Evolutionary conservation across 2,329 filamentous ascomycete species (phyloP).

Genomic region (Botryotinia calthae): DNA sequence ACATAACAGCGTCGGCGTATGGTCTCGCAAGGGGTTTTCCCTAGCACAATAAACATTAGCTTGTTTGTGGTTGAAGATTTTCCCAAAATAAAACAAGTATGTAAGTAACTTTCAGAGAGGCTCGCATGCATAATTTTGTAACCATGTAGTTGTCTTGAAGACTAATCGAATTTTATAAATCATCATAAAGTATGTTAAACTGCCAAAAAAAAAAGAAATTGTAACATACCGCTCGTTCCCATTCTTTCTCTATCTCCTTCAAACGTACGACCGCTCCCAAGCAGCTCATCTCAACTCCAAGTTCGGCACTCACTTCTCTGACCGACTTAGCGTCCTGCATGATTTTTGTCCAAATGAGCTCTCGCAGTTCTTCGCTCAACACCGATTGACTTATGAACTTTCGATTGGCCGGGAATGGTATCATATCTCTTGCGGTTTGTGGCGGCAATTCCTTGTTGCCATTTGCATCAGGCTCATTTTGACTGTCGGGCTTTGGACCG

Average conservation of each 20-base stretch:
- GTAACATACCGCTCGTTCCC: constrained; percentile 59
- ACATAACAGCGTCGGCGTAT: constrained; percentile 72
- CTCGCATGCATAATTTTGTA: constrained; percentile 74
- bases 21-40: constrained; percentile 72
- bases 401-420: constrained; percentile 62
- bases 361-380: constrained; percentile 61
- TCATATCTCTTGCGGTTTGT: constrained; percentile 29
- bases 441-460: constrained; percentile 28
- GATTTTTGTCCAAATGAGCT: constrained; percentile 61
- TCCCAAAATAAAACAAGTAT: constrained; percentile 21
- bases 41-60: constrained; percentile 46
- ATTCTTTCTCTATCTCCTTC: constrained; percentile 66
- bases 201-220: constrained; percentile 29
- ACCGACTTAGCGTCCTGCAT: constrained; percentile 55
- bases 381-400: constrained; percentile 60
- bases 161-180: constrained; percentile 92
- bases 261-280: constrained; percentile 68
- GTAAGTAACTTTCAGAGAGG: constrained; percentile 61
- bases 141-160: constrained; percentile 96
- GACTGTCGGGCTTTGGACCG: constrained; percentile 9
- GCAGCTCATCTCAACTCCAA: constrained; percentile 65
- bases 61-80: constrained; percentile 21
- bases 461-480: constrained; percentile 8
- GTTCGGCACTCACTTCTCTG: constrained; percentile 59
- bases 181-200: constrained; percentile 52